phyloP scores from a whole-genome alignment of 176 grass and related monocot genomes.

The Ampelocalamus luodianensis region DNA sequence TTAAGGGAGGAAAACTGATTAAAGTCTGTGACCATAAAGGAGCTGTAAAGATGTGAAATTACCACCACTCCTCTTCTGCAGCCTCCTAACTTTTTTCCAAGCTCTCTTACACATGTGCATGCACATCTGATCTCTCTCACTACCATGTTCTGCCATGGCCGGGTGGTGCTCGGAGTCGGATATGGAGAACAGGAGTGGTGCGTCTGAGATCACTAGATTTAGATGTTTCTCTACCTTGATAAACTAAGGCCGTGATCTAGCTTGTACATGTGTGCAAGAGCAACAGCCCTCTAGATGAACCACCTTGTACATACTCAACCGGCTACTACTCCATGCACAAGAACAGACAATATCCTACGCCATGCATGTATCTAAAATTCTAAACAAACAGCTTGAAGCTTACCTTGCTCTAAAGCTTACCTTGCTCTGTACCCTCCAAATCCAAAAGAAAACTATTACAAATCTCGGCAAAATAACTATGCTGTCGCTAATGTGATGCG shows the following conservation, averaged over 20 bases:
- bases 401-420: too few species aligned
- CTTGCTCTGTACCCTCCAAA: background rate
- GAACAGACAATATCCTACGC: background rate
- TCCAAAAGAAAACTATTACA: background rate
- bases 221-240: conserved; percentile 30
- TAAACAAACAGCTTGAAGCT: background rate
- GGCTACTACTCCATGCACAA: background rate
- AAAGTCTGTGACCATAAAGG: conserved; percentile 68
- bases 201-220: conserved; percentile 36
- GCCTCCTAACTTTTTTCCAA: conserved; percentile 30
- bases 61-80: conserved; percentile 34
- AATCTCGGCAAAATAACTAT: background rate
- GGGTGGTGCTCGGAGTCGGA: background rate
- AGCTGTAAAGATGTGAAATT: conserved; percentile 66
- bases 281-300: background rate
- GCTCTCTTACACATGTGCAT: conserved; percentile 48
- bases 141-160: conserved; percentile 21
- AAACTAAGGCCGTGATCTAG: conserved; percentile 30
- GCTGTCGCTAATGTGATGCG: too few species aligned
- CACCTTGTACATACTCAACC: background rate
- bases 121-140: conserved; percentile 17
- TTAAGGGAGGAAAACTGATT: conserved; percentile 65
- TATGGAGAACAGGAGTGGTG: background rate
- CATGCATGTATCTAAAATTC: background rate
- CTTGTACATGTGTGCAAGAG: background rate